Evolutionary conservation across 2,329 filamentous ascomycete genomes (phyloP).

Genomic region (Monosporascus sp.): DNA sequence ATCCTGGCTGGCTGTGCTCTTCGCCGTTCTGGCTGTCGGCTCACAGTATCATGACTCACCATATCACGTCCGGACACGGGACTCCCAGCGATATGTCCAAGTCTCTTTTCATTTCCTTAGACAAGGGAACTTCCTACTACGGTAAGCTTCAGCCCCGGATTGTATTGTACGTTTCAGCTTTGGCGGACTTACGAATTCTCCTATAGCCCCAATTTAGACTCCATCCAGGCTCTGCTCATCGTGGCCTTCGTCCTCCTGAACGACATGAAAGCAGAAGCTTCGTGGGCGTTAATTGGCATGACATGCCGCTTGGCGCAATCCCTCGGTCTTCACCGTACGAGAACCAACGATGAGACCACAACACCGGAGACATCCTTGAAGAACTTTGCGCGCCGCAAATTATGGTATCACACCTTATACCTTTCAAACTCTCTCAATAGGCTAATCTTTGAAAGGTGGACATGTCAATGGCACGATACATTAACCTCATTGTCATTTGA

Average conservation of each 20-base stretch:
- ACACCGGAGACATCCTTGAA: conserved; percentile 42
- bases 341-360: conserved; percentile 39
- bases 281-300: conserved; percentile 59
- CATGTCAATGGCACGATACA: conserved; percentile 62
- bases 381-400: conserved; percentile 48
- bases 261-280: conserved; percentile 65
- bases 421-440: neutral
- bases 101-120: conserved; percentile 61
- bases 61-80: conserved; percentile 53
- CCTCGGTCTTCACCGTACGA: conserved; percentile 52
- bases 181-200: too few species aligned
- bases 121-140: conserved; percentile 56
- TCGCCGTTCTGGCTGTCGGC: conserved; percentile 59
- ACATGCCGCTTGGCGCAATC: conserved; percentile 62
- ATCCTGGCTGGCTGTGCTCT: conserved; percentile 61
- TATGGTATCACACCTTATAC: conserved; percentile 39
- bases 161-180: too few species aligned
- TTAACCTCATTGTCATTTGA: conserved; percentile 62
- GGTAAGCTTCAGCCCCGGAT: conserved; percentile 30
- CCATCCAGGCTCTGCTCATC: conserved; percentile 58
- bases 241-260: conserved; percentile 60
- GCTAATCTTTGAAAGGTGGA: conserved; percentile 39
- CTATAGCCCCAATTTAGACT: conserved; percentile 55
- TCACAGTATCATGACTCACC: conserved; percentile 62
- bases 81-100: conserved; percentile 57